Percentiles rank a stretch among this genome's conserved stretches.
Evolutionary conservation across 2,329 filamentous ascomycete species (phyloP).

Genomic region (Chrysosporium keratinophilum): DNA sequence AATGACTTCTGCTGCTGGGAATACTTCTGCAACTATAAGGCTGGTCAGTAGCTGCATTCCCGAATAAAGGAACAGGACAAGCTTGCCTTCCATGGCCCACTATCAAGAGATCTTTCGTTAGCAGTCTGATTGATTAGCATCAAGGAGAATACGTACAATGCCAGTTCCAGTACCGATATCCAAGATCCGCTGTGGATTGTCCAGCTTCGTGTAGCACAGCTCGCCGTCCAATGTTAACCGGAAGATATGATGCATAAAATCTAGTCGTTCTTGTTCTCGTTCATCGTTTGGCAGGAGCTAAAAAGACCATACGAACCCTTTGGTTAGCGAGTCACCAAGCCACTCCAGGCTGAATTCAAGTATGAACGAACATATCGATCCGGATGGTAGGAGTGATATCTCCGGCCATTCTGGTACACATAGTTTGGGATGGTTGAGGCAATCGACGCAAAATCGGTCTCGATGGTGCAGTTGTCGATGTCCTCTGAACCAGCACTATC

Average conservation of each 20-base stretch:
- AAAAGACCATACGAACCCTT: not conserved
- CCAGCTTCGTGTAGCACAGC: constrained; percentile 26
- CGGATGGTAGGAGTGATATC: constrained; percentile 18
- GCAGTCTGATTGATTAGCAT: not conserved
- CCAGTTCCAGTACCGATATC: constrained; percentile 31
- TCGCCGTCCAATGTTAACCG: constrained; percentile 23
- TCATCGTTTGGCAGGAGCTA: constrained; percentile 16
- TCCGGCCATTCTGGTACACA: constrained; percentile 18
- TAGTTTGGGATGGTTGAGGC: constrained; percentile 15
- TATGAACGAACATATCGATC: constrained; percentile 14
- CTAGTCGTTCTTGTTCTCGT: constrained; percentile 32
- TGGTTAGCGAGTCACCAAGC: constrained; percentile 21
- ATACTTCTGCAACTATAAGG: constrained; percentile 12
- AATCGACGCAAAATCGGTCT: constrained; percentile 13
- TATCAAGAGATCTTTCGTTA: constrained; percentile 12
- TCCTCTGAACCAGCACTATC: constrained; percentile 12
- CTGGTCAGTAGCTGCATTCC: not conserved
- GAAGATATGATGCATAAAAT: constrained; percentile 33
- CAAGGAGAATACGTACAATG: constrained; percentile 11
- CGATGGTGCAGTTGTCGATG: constrained; percentile 1
- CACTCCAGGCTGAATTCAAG: not conserved
- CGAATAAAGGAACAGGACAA: not conserved
- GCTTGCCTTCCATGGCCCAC: constrained; percentile 15
- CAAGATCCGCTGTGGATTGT: constrained; percentile 20
- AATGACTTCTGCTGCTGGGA: constrained; percentile 13